Percentiles rank a stretch among this genome's conserved stretches.
These are phyloP conservation scores for Sclerospora graminicola DNA, from an alignment of 352 stramenopile genomes.

Conservation along the genomic window DNA sequence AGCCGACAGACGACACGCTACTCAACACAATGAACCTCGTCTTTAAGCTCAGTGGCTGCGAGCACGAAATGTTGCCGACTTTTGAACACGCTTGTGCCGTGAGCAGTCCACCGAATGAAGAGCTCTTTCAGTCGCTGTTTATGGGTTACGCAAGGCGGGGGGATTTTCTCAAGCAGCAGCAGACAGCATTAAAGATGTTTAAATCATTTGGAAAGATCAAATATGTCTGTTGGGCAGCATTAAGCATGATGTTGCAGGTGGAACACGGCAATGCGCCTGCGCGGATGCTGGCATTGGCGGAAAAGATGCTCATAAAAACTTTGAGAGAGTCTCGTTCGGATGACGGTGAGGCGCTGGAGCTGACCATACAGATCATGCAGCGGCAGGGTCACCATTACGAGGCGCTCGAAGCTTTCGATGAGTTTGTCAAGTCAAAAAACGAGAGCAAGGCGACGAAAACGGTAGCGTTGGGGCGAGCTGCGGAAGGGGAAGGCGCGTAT, in stretches of 20 bases:
- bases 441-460: slow-evolving; percentile 15
- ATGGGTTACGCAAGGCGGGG: slow-evolving; percentile 48
- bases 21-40: slow-evolving; percentile 81
- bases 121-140: slow-evolving; percentile 67
- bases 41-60: slow-evolving; percentile 56
- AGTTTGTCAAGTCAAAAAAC: slow-evolving; percentile 35
- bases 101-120: slow-evolving; percentile 41
- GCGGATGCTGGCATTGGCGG: slow-evolving; percentile 67
- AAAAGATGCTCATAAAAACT: slow-evolving; percentile 76
- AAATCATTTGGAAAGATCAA: slow-evolving; percentile 63
- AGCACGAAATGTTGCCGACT: slow-evolving; percentile 72
- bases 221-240: slow-evolving; percentile 73
- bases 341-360: slow-evolving; percentile 61
- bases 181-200: slow-evolving; percentile 82
- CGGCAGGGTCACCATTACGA: slow-evolving; percentile 54
- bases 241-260: slow-evolving; percentile 82
- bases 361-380: slow-evolving; percentile 65
- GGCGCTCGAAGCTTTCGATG: slow-evolving; percentile 63
- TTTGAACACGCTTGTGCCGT: slow-evolving; percentile 60
- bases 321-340: slow-evolving; percentile 42
- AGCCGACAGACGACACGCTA: slow-evolving; percentile 74
- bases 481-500: slow-evolving; percentile 59
- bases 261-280: slow-evolving; percentile 44
- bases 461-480: slow-evolving; percentile 32
- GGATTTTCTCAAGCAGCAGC: slow-evolving; percentile 79